Base-by-base conservation (phyloP, 805 yeast species). In the Schizosaccharomyces cryophilus region DNA sequence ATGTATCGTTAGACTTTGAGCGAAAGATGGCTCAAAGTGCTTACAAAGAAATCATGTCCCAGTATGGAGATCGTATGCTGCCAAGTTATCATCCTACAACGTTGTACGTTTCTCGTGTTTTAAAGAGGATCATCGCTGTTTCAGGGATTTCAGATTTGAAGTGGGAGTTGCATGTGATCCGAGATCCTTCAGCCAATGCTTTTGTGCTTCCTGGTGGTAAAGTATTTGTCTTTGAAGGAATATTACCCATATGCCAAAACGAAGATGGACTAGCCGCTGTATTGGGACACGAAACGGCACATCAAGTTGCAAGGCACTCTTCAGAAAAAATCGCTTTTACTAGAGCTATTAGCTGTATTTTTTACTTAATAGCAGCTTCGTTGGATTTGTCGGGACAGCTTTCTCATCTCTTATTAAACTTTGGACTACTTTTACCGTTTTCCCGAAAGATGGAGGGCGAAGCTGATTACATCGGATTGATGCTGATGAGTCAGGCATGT, bases 201-300 rank as follows among this genome's bases (percentile, higher is more conserved):
- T 90, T 93, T 72, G 95, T 93, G 21, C 74, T 93, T 42, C 97
- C 97, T 24, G 90, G 93, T 63, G 98, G 98, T 5, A 89, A 89
- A 70, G 95, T 93, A 54, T 93, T 93, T 72, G 88, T 93, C 21
- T 87, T 85, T 68, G 76, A 83, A 58, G 80, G 85, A 9, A 86
- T 93, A 51, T 69, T 93, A 58, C 84, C 85, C 1, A 79, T 93
- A 38, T 83, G 95, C 69, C 73, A 74, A 30, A 82, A 85, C 67
- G 94, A 87, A 61, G 94, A 87, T 69, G 96, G 96, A 1, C 72
- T 93, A 56, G 97, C 97, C n/a, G 88, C 97, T 0, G 96, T 93
- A 2, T 73, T 93, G 58, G 75, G 95, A 0, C 99, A 93, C 69
- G 99, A 93, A 67, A 79, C 89, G 62, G 89, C 96, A 0, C 98